Evolutionary conservation across 2,329 filamentous ascomycete species (phyloP), one percentile per base, ranked within the genome.

Genomic region (Trichoderma aggressivum): DNA sequence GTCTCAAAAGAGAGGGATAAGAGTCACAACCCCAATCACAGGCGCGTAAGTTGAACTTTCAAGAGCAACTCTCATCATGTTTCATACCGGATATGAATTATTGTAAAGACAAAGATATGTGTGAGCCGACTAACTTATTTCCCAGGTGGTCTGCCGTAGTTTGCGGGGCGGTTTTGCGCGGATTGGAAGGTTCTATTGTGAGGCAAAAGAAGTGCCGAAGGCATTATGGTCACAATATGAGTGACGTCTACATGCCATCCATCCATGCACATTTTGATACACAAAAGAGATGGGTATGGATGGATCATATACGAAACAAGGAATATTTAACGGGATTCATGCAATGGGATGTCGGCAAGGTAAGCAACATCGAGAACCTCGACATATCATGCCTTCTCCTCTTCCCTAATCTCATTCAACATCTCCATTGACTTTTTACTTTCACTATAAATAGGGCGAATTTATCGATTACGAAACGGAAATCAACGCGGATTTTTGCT

Each of bases 71-170:
- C 5, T 3, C 0, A 7, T 3, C 36, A 39, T 39, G 7, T 7
- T 39, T 3, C 36, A 7, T 18, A 39, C 36, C 36, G 5, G 7
- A 16, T 18, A 14, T 7, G 6, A 14, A 39, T 43, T 18, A 43
- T 8, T 7, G 8, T 16, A 43, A 32, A 30, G 3, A 24, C 30
- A 58, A n/a, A 12, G 18, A 43, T 43, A 3, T 18, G 16, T 24
- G 2, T 24, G 7, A 24, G 10, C 4, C 32, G 5, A 26, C 16
- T 21, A 4, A 70, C 39, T 14, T 30, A 16, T 5, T 47, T 1
- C 10, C 10, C 5, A 70, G 68, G 14, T 70, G 68, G 68, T 64
- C 59, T 1, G 68, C 68, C 21, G 68, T 64, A 3, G 68, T 70
- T 4, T 70, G 59, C 4, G 68, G 68, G 3, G 68, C 59, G 5